These are phyloP conservation scores for Erythrophleum ivorense DNA, from an alignment of 331 rosid species.

Conservation along the genomic window DNA sequence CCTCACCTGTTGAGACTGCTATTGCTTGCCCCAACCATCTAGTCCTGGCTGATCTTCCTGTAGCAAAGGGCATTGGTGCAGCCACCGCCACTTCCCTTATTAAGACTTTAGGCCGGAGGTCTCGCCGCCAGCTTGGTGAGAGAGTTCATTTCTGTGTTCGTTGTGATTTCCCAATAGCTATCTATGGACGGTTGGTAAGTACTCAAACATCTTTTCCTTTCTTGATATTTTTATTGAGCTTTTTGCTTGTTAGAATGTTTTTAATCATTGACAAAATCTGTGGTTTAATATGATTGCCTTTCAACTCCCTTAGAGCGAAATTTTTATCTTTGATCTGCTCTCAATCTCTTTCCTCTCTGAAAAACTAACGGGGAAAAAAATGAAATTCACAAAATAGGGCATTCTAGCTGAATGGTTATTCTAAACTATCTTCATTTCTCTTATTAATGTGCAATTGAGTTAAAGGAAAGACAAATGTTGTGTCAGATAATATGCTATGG, in stretches of 20 bases:
- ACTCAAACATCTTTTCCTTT: background rate
- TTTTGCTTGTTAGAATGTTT: background rate
- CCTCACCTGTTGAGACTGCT: constrained; percentile 69
- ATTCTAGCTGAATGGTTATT: constrained; percentile 13
- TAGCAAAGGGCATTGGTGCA: constrained; percentile 92
- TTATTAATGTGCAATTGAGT: background rate
- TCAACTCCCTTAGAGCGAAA: background rate
- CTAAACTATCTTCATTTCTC: constrained; percentile 13
- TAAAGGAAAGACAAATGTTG: background rate
- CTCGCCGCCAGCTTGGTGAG: constrained; percentile 98
- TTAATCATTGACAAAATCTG: constrained; percentile 9
- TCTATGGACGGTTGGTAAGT: constrained; percentile 89
- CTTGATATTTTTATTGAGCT: constrained; percentile 10
- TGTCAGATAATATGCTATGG: background rate
- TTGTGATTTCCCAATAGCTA: constrained; percentile 89
- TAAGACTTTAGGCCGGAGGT: constrained; percentile 83
- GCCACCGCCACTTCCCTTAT: constrained; percentile 71
- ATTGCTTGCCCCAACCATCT: constrained; percentile 98
- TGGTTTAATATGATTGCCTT: background rate
- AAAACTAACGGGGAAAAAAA: background rate
- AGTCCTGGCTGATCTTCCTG: constrained; percentile 95
- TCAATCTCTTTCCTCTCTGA: background rate
- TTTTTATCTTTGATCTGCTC: constrained; percentile 18
- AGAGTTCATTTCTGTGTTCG: constrained; percentile 97
- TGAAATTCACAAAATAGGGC: background rate